Conservation (phyloP, 495 filamentous ascomycete species). For the Trichoderma erinaceum region DNA sequence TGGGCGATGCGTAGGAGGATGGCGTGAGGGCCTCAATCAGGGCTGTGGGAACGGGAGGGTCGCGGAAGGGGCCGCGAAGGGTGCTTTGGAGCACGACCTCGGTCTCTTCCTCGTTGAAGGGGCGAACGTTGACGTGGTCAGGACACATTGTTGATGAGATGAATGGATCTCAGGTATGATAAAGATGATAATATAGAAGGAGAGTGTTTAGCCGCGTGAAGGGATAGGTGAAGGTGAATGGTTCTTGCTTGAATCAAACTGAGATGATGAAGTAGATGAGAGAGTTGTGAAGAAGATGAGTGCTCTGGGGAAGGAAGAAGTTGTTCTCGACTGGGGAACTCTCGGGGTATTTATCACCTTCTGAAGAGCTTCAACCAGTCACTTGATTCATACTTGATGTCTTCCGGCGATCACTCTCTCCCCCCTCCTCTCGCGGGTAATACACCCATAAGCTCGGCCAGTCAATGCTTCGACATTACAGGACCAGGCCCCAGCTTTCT, state of each 20-base stretch:
- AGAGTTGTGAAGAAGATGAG: background rate
- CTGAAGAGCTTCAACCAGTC: no score
- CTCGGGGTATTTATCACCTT: no score
- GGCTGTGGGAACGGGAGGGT: background rate
- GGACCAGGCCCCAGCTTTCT: background rate
- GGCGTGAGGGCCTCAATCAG: background rate
- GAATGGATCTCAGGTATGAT: background rate
- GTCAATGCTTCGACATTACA: no score
- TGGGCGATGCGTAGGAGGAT: background rate
- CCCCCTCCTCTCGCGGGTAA: no score
- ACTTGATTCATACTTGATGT: no score
- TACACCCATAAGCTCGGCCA: no score
- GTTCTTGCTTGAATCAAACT: background rate
- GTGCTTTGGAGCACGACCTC: background rate
- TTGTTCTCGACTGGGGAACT: no score
- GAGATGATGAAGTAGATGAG: background rate
- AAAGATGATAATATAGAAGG: background rate
- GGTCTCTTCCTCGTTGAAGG: background rate
- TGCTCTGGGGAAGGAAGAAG: no score
- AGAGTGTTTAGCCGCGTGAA: background rate
- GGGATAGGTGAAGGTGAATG: background rate
- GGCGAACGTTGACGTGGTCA: background rate
- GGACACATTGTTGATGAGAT: background rate
- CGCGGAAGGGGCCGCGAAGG: background rate
- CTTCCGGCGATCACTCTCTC: no score